Percentiles rank a stretch among this genome's conserved stretches.
phyloP scores from a whole-genome alignment of 2,329 filamentous ascomycete genomes.

The Microcyclospora tardicrescens region DNA sequence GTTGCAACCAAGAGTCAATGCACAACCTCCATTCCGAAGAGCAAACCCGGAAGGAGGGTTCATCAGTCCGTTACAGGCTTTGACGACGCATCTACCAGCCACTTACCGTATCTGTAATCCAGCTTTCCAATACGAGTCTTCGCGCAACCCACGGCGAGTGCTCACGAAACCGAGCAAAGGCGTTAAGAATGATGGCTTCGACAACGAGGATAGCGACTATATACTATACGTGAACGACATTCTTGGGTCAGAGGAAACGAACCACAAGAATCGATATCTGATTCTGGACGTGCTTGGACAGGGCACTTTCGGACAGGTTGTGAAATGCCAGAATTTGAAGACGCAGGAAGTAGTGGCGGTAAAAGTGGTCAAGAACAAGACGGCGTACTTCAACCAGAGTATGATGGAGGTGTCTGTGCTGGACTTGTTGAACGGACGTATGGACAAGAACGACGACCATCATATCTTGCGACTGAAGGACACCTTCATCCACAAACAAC shows the following conservation, averaged over 20 bases:
- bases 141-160: constrained; percentile 85
- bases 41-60: constrained; percentile 96
- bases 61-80: constrained; percentile 90
- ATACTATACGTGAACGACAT: constrained; percentile 99
- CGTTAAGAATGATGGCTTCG: constrained; percentile 94
- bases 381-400: constrained; percentile 98
- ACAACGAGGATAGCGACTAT: constrained; percentile 98
- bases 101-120: constrained; percentile 99
- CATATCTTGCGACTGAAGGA: constrained; percentile 90
- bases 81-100: constrained; percentile 82
- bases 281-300: constrained; percentile 95
- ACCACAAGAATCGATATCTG: constrained; percentile 97
- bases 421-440: constrained; percentile 91
- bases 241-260: constrained; percentile 89
- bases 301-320: constrained; percentile 95
- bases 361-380: constrained; percentile 98
- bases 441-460: constrained; percentile 98
- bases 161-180: constrained; percentile 98
- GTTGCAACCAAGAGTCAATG: constrained; percentile 68
- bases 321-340: constrained; percentile 97
- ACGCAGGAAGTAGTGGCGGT: constrained; percentile 97
- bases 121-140: constrained; percentile 96
- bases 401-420: constrained; percentile 99
- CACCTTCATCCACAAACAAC: constrained; percentile 94
- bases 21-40: constrained; percentile 79